These are phyloP conservation scores for Ustilago sp. DNA, from an alignment of 1,284 basidiomycete species.

Conservation along the genomic window DNA sequence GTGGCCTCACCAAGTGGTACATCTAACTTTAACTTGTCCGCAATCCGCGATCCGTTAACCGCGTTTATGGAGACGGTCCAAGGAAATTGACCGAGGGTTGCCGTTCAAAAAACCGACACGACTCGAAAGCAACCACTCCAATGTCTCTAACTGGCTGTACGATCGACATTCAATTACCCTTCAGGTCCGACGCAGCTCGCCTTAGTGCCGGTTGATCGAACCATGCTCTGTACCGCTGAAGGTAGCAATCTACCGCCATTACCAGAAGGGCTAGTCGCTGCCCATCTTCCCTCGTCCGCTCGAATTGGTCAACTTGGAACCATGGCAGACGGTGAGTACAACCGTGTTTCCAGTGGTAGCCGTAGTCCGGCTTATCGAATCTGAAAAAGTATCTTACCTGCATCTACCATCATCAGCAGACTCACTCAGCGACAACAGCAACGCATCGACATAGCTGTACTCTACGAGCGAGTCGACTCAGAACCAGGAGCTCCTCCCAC, in stretches of 20 bases:
- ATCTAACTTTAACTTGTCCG: too few relatives aligned
- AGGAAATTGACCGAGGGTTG: background rate
- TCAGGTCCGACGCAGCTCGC: background rate
- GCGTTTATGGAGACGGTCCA: background rate
- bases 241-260: background rate
- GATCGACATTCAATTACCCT: background rate
- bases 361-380: too few relatives aligned
- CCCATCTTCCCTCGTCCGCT: too few relatives aligned
- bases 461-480: constrained; percentile 26
- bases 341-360: background rate
- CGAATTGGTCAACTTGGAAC: background rate
- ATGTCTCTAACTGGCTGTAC: background rate
- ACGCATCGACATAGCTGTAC: constrained; percentile 28
- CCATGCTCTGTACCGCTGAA: background rate
- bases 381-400: background rate
- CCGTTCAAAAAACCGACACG: constrained; percentile 19
- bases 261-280: background rate
- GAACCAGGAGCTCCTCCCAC: constrained; percentile 33
- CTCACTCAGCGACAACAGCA: constrained; percentile 26
- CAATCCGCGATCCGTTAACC: background rate
- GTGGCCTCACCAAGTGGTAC: too few relatives aligned
- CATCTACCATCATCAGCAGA: background rate
- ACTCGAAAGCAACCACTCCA: background rate
- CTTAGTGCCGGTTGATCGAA: background rate
- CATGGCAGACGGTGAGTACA: background rate